Evolutionary conservation across 2,329 filamentous ascomycete genomes (phyloP), one percentile per base, ranked within the genome.

Genomic region (Fusarium mundagurra): DNA sequence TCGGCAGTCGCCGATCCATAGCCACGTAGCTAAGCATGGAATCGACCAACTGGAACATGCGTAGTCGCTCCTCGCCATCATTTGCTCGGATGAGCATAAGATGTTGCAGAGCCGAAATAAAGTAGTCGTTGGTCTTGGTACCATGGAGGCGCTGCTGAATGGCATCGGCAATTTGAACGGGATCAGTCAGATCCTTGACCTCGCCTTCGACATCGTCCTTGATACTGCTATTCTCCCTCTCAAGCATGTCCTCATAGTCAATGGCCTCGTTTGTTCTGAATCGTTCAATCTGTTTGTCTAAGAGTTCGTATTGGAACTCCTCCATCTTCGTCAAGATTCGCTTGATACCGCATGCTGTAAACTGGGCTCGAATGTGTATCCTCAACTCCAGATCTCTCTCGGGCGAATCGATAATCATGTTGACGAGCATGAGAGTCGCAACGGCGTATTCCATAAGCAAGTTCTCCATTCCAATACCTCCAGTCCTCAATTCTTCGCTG

Each of bases 21-120:
- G 96, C 96, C 72, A 99, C 96, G 83, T 98, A 98, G 83, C 95
- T 98, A 75, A 99, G 91, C 95, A 98, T 98, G n/a, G 94, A 92
- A 83, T 99, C 96, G 34, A 98, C 95, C 34, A 99, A 90, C 85
- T 98, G 96, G 84, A 98, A 99, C 92, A 98, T 96, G 55, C 94
- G 92, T 71, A 98, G 85, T 20, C 95, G 91, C 83, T 99, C 96
- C 81, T 98, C 96, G 55, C 93, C 93, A 77, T 97, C 94, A 74
- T 95, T 96, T 80, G 98, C 93, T 65, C 95, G 91, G 74, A 98
- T 97, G 50, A 99, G 89, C 77, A 99, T 88, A 82, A 99, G 88
- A 85, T 99, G 96, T 81, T 99, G 96, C 83, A 99, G 90, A 27
- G 96, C 94, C 53, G 96, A 98, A 36, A 98, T 87, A 82, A 98